Conservation (phyloP, 1,139 yeast genomes). For the Debaryomyces subglobosus region DNA sequence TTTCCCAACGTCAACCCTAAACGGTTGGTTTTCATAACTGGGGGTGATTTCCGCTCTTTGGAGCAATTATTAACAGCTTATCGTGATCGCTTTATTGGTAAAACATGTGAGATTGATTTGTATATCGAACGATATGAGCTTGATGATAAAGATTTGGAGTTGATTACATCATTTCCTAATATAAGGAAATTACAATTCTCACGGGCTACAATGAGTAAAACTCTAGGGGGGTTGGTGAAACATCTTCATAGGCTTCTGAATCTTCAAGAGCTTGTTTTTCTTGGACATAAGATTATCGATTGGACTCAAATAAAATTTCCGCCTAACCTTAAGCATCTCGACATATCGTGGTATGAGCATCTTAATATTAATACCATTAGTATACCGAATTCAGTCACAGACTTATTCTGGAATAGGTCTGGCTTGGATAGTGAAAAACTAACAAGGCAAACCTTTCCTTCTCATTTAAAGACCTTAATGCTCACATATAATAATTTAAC, state of each 20-base stretch:
- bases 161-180: conserved; percentile 29
- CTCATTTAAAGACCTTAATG: conserved; percentile 34
- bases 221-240: conserved; percentile 12
- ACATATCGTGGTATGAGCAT: conserved; percentile 38
- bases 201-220: conserved; percentile 22
- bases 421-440: conserved; percentile 23
- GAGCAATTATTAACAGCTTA: conserved; percentile 26
- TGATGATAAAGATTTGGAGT: conserved; percentile 22
- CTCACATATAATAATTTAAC: conserved; percentile 33
- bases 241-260: conserved; percentile 12
- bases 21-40: conserved; percentile 31
- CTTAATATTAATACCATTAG: conserved; percentile 19
- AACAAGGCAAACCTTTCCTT: conserved; percentile 21
- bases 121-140: conserved; percentile 32
- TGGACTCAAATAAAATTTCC: conserved; percentile 33
- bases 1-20: conserved; percentile 34
- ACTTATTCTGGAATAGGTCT: conserved; percentile 37
- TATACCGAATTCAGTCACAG: conserved; percentile 23
- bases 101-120: conserved; percentile 25
- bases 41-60: conserved; percentile 37
- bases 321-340: conserved; percentile 29
- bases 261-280: conserved; percentile 30
- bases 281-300: conserved; percentile 35
- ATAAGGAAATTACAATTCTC: conserved; percentile 35
- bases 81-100: conserved; percentile 18